These are phyloP conservation scores for Rhodotorula sp. DNA, from an alignment of 1,284 basidiomycete species.

Conservation along the genomic window DNA sequence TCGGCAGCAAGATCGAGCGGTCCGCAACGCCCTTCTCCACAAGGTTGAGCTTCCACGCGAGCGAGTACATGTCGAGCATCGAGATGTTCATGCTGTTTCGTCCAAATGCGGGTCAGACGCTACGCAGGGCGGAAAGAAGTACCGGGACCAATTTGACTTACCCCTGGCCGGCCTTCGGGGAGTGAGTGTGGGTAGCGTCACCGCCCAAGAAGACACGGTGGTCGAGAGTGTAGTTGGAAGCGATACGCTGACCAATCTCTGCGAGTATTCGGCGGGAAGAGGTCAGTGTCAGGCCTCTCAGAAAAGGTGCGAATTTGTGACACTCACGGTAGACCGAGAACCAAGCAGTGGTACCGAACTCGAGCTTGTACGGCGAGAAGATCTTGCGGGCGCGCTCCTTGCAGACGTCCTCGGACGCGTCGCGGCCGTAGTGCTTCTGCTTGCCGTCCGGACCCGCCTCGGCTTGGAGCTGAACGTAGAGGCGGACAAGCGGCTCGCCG, in stretches of 20 bases:
- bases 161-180: constrained; percentile 50
- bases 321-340: constrained; percentile 50
- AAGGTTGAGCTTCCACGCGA: constrained; percentile 52
- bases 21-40: constrained; percentile 51
- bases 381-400: constrained; percentile 50
- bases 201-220: constrained; percentile 50
- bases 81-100: constrained; percentile 50
- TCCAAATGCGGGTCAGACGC: too few species aligned
- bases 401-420: constrained; percentile 49
- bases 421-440: constrained; percentile 39
- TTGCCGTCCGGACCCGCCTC: constrained; percentile 32
- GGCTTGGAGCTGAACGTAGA: constrained; percentile 46
- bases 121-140: not conserved
- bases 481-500: constrained; percentile 37
- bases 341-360: constrained; percentile 50
- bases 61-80: constrained; percentile 51
- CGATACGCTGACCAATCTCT: constrained; percentile 44
- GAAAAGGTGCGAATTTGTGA: constrained; percentile 12
- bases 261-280: not conserved
- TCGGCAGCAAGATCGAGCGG: constrained; percentile 46
- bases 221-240: constrained; percentile 45
- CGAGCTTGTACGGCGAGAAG: constrained; percentile 50
- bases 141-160: constrained; percentile 2
- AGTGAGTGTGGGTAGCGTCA: constrained; percentile 52
- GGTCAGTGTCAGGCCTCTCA: constrained; percentile 34